These are phyloP conservation scores for Rhodomyrtus tomentosa DNA, from an alignment of 345 rosid species.

Conservation along the genomic window DNA sequence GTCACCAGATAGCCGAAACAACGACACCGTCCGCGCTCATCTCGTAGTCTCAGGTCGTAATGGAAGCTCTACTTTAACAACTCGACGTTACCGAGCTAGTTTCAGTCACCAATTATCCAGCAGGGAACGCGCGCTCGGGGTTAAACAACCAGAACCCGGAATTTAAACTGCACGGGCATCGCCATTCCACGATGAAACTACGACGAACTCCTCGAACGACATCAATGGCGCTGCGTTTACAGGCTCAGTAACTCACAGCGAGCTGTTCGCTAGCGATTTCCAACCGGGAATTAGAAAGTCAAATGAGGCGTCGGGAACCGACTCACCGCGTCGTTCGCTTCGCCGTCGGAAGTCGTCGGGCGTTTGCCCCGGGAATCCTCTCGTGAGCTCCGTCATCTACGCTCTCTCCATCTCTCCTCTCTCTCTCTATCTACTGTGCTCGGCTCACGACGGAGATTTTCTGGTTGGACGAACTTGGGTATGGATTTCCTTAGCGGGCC, in stretches of 20 bases:
- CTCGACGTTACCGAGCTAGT: background rate
- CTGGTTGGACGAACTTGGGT: background rate
- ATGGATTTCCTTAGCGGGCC: background rate
- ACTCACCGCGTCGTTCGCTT: too few relatives aligned
- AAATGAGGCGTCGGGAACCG: too few relatives aligned
- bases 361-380: too few relatives aligned
- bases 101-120: too few relatives aligned
- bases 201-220: background rate
- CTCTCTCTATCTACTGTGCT: background rate
- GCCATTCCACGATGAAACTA: background rate
- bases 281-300: too few relatives aligned
- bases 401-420: background rate
- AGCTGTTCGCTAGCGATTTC: too few relatives aligned
- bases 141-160: too few relatives aligned
- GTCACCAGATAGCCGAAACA: background rate
- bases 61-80: background rate
- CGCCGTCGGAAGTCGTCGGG: too few relatives aligned
- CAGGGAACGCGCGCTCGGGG: too few relatives aligned
- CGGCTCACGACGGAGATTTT: background rate
- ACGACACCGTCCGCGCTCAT: background rate
- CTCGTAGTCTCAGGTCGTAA: background rate
- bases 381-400: too few relatives aligned
- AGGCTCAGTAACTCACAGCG: too few relatives aligned
- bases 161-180: background rate
- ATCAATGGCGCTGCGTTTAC: background rate